Percentiles rank a stretch among this genome's conserved stretches.
These are phyloP conservation scores for Penicillium sp. DNA, from an alignment of 2,329 filamentous ascomycete genomes.

Conservation along the genomic window DNA sequence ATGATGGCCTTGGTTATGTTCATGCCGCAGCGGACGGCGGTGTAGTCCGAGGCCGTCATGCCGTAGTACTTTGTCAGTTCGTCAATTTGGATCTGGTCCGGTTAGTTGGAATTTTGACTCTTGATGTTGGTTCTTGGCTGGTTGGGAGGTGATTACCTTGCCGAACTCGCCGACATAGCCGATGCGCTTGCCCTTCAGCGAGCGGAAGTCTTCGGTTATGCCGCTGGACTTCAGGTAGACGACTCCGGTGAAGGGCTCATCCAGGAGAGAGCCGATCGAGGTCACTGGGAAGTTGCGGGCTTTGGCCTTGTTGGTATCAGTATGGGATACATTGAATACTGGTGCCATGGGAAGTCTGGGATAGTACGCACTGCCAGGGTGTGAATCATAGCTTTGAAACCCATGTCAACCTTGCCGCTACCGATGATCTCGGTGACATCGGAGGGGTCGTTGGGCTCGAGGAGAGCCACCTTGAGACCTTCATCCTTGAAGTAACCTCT, in stretches of 20 bases:
- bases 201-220: constrained; percentile 70
- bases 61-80: constrained; percentile 75
- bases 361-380: constrained; percentile 60
- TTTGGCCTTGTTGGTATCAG: constrained; percentile 56
- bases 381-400: constrained; percentile 82
- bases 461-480: constrained; percentile 70
- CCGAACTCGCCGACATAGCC: constrained; percentile 78
- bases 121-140: background rate
- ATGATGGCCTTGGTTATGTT: constrained; percentile 75
- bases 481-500: constrained; percentile 72
- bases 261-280: constrained; percentile 70
- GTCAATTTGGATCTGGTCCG: constrained; percentile 67
- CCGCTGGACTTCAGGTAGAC: constrained; percentile 71
- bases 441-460: constrained; percentile 75
- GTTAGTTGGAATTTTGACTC: background rate
- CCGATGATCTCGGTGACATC: constrained; percentile 81
- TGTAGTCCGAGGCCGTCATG: constrained; percentile 69
- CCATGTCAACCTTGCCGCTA: constrained; percentile 69
- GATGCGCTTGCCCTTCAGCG: constrained; percentile 71
- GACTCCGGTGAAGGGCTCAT: constrained; percentile 76
- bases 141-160: constrained; percentile 40
- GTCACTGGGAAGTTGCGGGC: constrained; percentile 69
- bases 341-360: background rate
- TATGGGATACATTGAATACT: background rate
- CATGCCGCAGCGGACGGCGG: constrained; percentile 74